These are phyloP conservation scores for Silene noctiflora DNA, from an alignment of 179 eudicot genomes.

Conservation along the genomic window DNA sequence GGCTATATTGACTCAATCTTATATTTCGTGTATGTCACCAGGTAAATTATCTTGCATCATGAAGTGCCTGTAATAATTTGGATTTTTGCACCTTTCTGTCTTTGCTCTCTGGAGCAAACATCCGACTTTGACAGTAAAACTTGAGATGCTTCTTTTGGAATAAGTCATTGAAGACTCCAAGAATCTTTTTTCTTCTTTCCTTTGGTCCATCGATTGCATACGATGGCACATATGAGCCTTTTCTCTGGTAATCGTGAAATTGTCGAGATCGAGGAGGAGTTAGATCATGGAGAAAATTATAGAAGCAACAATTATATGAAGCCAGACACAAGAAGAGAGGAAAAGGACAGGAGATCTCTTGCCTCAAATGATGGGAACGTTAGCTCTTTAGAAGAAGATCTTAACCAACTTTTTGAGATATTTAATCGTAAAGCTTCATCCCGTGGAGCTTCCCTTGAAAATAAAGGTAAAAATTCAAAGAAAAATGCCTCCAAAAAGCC, in stretches of 20 bases:
- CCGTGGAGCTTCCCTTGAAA: slow-evolving; percentile 37
- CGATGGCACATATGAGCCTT: slow-evolving; percentile 56
- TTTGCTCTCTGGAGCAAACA: slow-evolving; percentile 10
- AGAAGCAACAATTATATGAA: slow-evolving; percentile 28
- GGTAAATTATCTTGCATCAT: slow-evolving; percentile 19
- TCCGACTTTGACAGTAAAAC: slow-evolving; percentile 9
- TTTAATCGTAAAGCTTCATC: slow-evolving; percentile 60
- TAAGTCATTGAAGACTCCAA: not conserved
- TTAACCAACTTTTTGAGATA: slow-evolving; percentile 80
- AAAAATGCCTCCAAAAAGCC: slow-evolving; percentile 68
- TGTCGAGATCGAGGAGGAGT: slow-evolving; percentile 64
- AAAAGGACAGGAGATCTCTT: slow-evolving; percentile 38
- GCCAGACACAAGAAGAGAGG: slow-evolving; percentile 37
- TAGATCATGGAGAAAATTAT: slow-evolving; percentile 30
- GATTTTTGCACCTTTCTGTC: slow-evolving; percentile 5
- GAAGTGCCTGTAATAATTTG: slow-evolving; percentile 19
- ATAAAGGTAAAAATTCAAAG: slow-evolving; percentile 40
- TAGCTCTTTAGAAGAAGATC: slow-evolving; percentile 68
- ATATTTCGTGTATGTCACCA: slow-evolving; percentile 19
- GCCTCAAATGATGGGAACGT: slow-evolving; percentile 39
- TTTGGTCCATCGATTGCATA: slow-evolving; percentile 16
- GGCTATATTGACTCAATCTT: slow-evolving; percentile 4
- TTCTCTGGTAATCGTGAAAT: slow-evolving; percentile 66
- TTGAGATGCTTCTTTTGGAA: slow-evolving; percentile 24
- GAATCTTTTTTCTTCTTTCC: not conserved